Percentiles rank a stretch among this genome's conserved stretches.
phyloP scores from a whole-genome alignment of 1,139 yeast species.

The Pichia sp. region DNA sequence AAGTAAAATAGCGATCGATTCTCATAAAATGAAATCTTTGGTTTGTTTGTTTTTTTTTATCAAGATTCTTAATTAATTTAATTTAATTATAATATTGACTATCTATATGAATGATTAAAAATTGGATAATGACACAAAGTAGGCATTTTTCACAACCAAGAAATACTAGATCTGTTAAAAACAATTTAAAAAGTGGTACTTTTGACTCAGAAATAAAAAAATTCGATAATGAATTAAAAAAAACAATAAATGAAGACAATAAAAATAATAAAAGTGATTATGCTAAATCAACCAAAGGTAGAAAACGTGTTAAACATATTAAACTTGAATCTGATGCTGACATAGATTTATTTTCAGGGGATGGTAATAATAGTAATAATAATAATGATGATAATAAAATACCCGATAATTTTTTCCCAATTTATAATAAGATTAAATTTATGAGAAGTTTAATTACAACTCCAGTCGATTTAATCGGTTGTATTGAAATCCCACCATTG shows the following conservation, averaged over 20 bases:
- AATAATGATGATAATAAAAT: not conserved
- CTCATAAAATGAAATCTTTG: no score
- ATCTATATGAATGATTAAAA: not conserved
- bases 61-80: no score
- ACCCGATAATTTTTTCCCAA: conserved; percentile 46
- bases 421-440: conserved; percentile 55
- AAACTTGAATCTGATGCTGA: conserved; percentile 10
- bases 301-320: conserved; percentile 3
- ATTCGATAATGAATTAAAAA: conserved; percentile 6
- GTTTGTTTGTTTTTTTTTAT: no score
- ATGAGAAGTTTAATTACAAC: conserved; percentile 63
- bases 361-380: no score
- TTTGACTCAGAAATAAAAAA: conserved; percentile 6
- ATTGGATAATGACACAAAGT: conserved; percentile 7
- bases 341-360: not conserved
- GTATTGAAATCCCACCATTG: conserved; percentile 63
- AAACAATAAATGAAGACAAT: not conserved
- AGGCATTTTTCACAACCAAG: conserved; percentile 4
- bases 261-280: not conserved
- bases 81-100: no score
- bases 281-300: no score
- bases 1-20: no score
- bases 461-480: conserved; percentile 88
- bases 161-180: not conserved
- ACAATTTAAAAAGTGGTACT: not conserved